Evolutionary conservation across 1,284 basidiomycete species (phyloP).

Genomic region (Sutorius eximius): DNA sequence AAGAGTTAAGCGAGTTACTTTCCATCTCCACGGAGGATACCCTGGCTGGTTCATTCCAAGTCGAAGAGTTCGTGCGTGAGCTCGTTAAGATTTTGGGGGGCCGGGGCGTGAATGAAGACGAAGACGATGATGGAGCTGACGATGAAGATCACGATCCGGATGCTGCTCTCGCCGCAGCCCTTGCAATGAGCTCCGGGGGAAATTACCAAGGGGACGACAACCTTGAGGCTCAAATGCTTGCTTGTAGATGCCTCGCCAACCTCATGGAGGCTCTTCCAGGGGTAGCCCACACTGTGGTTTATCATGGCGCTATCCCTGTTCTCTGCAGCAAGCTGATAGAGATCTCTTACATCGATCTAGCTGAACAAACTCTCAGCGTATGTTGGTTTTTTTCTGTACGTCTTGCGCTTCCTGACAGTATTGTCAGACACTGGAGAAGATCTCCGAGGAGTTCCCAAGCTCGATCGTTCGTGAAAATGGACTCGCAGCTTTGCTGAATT

Average conservation of each 20-base stretch:
- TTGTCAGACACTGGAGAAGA: constrained; percentile 89
- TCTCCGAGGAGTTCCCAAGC: constrained; percentile 92
- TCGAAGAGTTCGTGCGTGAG: constrained; percentile 90
- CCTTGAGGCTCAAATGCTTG: constrained; percentile 88
- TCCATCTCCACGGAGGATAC: constrained; percentile 98
- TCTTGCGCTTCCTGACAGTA: constrained; percentile 21
- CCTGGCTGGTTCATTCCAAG: constrained; percentile 90
- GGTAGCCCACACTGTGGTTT: constrained; percentile 90
- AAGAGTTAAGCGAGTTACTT: constrained; percentile 93
- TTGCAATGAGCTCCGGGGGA: constrained; percentile 72
- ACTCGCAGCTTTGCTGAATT: constrained; percentile 86
- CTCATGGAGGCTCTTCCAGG: constrained; percentile 96
- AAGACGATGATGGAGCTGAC: constrained; percentile 59
- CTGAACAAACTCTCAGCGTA: constrained; percentile 94
- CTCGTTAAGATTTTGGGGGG: constrained; percentile 92
- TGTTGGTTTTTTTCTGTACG: constrained; percentile 39
- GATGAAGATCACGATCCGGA: constrained; percentile 75
- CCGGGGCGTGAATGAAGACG: constrained; percentile 68
- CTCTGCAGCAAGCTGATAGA: constrained; percentile 94
- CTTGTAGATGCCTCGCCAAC: constrained; percentile 93
- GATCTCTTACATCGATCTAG: constrained; percentile 94
- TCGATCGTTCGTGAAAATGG: constrained; percentile 94
- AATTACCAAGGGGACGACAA: constrained; percentile 78
- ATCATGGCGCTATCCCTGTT: constrained; percentile 92
- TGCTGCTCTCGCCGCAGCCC: constrained; percentile 79